Evolutionary conservation across 1,284 basidiomycete species (phyloP).

Genomic region (Violaceomyces palustris): DNA sequence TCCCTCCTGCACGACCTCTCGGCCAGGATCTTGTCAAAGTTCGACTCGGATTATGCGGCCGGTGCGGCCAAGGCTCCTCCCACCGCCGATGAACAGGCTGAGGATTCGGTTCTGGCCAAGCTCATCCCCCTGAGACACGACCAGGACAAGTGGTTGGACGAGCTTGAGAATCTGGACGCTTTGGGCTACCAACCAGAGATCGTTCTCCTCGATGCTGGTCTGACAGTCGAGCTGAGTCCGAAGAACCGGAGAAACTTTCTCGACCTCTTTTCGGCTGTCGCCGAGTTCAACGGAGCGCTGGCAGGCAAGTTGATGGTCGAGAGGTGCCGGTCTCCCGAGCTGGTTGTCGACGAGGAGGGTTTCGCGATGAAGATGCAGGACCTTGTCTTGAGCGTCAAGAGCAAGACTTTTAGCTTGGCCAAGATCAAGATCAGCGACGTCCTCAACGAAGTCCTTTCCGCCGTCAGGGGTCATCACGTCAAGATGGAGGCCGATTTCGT

Average conservation of each 20-base stretch:
- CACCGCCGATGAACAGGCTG: slow-evolving; percentile 59
- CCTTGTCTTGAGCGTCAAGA: slow-evolving; percentile 84
- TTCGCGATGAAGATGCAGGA: slow-evolving; percentile 98
- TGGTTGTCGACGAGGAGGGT: slow-evolving; percentile 83
- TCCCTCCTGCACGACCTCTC: slow-evolving; percentile 40
- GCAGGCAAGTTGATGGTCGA: slow-evolving; percentile 94
- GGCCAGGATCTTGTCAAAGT: slow-evolving; percentile 39
- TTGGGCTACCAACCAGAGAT: slow-evolving; percentile 87
- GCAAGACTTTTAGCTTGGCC: slow-evolving; percentile 90
- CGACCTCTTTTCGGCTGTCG: slow-evolving; percentile 90
- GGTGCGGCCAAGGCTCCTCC: slow-evolving; percentile 27
- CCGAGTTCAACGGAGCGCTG: slow-evolving; percentile 92
- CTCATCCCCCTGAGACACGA: slow-evolving; percentile 61
- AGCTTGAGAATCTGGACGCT: slow-evolving; percentile 63
- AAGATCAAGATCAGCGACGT: slow-evolving; percentile 94
- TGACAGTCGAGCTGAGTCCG: slow-evolving; percentile 79
- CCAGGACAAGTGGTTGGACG: slow-evolving; percentile 66
- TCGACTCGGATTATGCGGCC: slow-evolving; percentile 46
- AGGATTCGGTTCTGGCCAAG: slow-evolving; percentile 62
- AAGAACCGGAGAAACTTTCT: slow-evolving; percentile 85
- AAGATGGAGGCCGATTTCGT: slow-evolving; percentile 99
- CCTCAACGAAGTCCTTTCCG: slow-evolving; percentile 75
- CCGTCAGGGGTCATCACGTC: slow-evolving; percentile 89
- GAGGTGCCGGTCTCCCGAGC: slow-evolving; percentile 84
- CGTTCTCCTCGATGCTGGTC: slow-evolving; percentile 91